Evolutionary conservation across 495 filamentous ascomycete species (phyloP), one percentile per base, ranked within the genome.

Genomic region (Tuber brumale): DNA sequence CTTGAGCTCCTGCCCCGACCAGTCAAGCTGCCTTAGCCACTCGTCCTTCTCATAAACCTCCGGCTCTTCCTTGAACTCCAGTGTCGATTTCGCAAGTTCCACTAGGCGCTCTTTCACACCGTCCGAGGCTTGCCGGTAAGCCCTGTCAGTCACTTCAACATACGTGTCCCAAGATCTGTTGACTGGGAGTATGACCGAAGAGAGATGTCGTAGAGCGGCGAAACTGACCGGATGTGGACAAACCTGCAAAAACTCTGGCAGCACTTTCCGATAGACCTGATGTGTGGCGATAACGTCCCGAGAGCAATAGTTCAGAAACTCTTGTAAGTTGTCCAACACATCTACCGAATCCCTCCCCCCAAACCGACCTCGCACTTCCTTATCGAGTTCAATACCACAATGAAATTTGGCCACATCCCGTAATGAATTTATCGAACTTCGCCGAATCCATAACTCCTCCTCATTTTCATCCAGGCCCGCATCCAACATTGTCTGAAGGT

Each of bases 161-260:
- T 99, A 99, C 18, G 88, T 85, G 74, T 94, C 87, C 96, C 96
- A 99, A 0, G 91, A 90, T 77, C 91, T 87, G 80, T 97, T 89
- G 76, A 97, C 93, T 0, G 95, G 95, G 43, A 99, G 86, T 74
- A 97, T 96, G 70, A 97, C 93, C 8, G 94, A 91, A 8, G 95
- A 94, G 10, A 99, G 88, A 84, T 97, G 94, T 66, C 96, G 89
- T 43, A 98, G 87, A 18, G 95, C 95, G 8, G 93, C 94, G 82
- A 99, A 99, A 84, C 94, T 98, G 76, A 98, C 95, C 3, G 95
- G 96, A 85, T 99, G 96, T 5, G 96, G 95, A 80, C 95, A 98
- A 45, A 92, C 91, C 45, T 92, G 85, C 18, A 97, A 86, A 82
- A 97, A 99, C 70, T 90, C 89, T 2, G 94, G 93, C 71, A 99